Base-by-base conservation (phyloP, 2,329 filamentous ascomycete species). In the Ilyonectria mors-panacis region DNA sequence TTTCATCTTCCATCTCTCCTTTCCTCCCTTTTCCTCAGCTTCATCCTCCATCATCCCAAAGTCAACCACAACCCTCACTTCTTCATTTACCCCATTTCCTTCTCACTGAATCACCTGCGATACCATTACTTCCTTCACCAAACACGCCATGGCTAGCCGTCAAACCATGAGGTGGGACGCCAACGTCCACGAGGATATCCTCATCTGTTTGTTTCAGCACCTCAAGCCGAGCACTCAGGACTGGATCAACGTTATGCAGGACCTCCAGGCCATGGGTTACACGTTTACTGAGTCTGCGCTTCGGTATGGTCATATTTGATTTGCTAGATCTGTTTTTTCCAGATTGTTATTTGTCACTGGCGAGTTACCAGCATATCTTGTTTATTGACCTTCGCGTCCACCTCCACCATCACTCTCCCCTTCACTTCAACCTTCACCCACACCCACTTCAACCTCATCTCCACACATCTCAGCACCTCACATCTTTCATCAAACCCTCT, bases 101-200 rank as follows among this genome's bases (percentile, higher is more conserved):
- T 58, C 6, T n/a, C 26, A 48, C 3, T 55, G 6, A 6, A 42
- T n/a, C 9, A 21, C 30, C 48, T 33, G 4, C 21, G 6, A 10
- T 8, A 13, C 35, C 21, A 21, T 17, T n/a, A 26, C 9, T 53
- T 51, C 23, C 17, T 44, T n/a, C 26, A 4, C 28, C n/a, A 33
- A 56, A 21, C 21, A 42, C 47, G 50, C 13, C 26, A 81, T 80
- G 79, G 65, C 73, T 48, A 68, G 69, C n/a, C 76, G 78, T 39
- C 72, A 77, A 62, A 66, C 73, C 17, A 81, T 80, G 70, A 79
- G 76, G 37, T 87, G 85, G 85, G 80, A 80, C 30, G 73, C 79
- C 6, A 75, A 77, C 9, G 78, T 81, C 19, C 84, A 87, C 51
- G 76, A 83, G 65, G 83, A 84, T 45, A 81, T 87, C 47, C 78